Percentiles rank a stretch among this genome's conserved stretches.
phyloP scores from a whole-genome alignment of 192 early-diverging fungal species.

The Spizellomyces punctatus region DNA sequence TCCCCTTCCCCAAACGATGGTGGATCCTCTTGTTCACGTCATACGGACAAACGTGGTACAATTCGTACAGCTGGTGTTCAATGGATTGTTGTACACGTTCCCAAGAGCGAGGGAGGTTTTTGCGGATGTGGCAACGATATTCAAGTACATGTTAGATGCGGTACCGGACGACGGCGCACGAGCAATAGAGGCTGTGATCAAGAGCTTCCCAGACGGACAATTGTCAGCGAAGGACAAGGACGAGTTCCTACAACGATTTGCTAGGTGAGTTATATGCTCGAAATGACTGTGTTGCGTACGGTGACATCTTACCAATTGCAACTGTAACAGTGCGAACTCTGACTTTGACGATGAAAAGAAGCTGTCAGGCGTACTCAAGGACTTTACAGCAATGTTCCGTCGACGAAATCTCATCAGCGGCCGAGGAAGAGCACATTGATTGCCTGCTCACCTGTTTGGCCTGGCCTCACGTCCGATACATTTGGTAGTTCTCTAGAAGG shows the following conservation, averaged over 20 bases:
- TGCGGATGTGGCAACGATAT: conserved; percentile 54
- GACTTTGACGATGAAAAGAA: conserved; percentile 54
- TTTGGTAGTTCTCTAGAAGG: too few species aligned
- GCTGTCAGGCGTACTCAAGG: conserved; percentile 53
- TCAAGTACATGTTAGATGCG: conserved; percentile 43
- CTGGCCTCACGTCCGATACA: too few species aligned
- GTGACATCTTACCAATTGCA: not conserved
- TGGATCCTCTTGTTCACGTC: conserved; percentile 40
- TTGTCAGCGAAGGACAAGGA: conserved; percentile 52
- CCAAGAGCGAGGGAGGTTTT: conserved; percentile 58
- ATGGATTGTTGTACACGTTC: conserved; percentile 60
- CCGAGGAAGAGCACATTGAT: not conserved
- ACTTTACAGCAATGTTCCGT: conserved; percentile 61
- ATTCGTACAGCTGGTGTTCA: conserved; percentile 50
- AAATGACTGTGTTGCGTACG: not conserved
- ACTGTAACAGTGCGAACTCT: conserved; percentile 43
- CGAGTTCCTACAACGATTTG: conserved; percentile 54
- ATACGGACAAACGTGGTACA: conserved; percentile 42
- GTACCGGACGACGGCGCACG: conserved; percentile 48
- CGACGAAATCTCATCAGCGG: conserved; percentile 38
- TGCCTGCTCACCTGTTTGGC: too few species aligned
- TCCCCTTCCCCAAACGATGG: conserved; percentile 26
- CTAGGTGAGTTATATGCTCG: conserved; percentile 47
- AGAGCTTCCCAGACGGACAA: conserved; percentile 45
- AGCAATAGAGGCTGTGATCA: conserved; percentile 54